Evolutionary conservation across 208 protist species (phyloP).

Genomic region (Angomonas deanei): DNA sequence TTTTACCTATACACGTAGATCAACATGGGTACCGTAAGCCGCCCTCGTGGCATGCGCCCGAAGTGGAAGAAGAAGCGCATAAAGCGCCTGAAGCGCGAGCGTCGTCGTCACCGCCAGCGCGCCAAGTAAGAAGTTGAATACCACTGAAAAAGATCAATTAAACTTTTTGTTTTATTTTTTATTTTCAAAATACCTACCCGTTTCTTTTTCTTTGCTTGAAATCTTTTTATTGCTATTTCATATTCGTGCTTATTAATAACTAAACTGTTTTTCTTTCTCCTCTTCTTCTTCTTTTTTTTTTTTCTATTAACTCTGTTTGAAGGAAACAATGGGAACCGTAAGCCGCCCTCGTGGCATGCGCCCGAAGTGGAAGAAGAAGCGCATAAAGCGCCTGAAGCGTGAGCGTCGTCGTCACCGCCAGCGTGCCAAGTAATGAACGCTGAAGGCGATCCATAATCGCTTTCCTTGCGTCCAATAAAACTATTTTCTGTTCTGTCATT

Average conservation of each 20-base stretch:
- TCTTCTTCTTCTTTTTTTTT: slow-evolving; percentile 11
- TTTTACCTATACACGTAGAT: background rate
- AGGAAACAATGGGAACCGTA: slow-evolving; percentile 68
- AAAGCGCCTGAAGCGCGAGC: slow-evolving; percentile 87
- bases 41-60: slow-evolving; percentile 83
- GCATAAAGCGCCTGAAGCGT: slow-evolving; percentile 89
- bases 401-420: slow-evolving; percentile 84
- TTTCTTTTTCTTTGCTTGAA: slow-evolving; percentile 9
- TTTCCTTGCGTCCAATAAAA: background rate
- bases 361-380: slow-evolving; percentile 91
- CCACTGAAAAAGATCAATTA: background rate
- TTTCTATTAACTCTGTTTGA: background rate
- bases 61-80: slow-evolving; percentile 93
- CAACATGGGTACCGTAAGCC: slow-evolving; percentile 79
- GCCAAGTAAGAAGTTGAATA: slow-evolving; percentile 63
- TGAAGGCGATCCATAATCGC: too few relatives aligned
- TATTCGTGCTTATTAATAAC: too few relatives aligned
- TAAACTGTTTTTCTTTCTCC: slow-evolving; percentile 1
- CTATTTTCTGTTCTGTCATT: background rate
- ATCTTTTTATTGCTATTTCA: slow-evolving; percentile 1
- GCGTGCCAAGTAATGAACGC: slow-evolving; percentile 76
- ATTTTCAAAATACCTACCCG: slow-evolving; percentile 14
- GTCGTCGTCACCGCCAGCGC: slow-evolving; percentile 86
- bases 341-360: slow-evolving; percentile 84
- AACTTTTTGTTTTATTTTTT: slow-evolving; percentile 10